Evolutionary conservation across 2,329 filamentous ascomycete genomes (phyloP), one percentile per base, ranked within the genome.

Genomic region (Aspergillus niger): DNA sequence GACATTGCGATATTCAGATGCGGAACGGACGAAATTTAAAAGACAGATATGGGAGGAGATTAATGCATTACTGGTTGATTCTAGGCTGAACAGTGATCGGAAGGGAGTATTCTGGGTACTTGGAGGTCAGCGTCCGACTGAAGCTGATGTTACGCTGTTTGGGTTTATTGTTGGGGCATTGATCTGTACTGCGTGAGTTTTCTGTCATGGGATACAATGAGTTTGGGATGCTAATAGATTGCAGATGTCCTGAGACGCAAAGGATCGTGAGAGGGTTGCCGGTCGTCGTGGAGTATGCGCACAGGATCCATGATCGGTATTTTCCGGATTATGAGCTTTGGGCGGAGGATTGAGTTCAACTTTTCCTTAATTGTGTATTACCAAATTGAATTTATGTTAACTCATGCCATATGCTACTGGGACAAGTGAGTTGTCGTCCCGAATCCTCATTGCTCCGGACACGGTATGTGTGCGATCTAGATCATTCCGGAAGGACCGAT

Each of bases 61-160:
- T 11, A 77, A 81, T 41, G 79, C 70, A 0, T 60, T 85, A 47
- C 67, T 86, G 3, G 66, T 71, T 3, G 64, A 67, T 3, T 70
- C 72, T 7, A 77, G 76, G 52, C 70, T 74, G n/a, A 74, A 74
- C 50, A 10, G 24, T 28, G 51, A 55, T 15, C 36, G 60, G 0
- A 66, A 71, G 0, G 67, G 71, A 7, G 80, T 82, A 4, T 88
- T 88, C 65, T 89, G 86, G 86, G 69, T 83, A 1, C 70, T 88
- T 11, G 85, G 84, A 1, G 81, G 83, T 0, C 65, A 78, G 0
- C 65, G 71, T 2, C 85, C 86, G 3, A 85, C 83, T 0, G 86
- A 89, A 65, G 83, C 78, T 0, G 86, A 89, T 69, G 76, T 82
- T 1, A 77, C 76, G 0, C 49, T 89, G 5, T 89, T 84, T 72